phyloP scores from a whole-genome alignment of 805 yeast genomes.

The Hermanozyma aechmeae region DNA sequence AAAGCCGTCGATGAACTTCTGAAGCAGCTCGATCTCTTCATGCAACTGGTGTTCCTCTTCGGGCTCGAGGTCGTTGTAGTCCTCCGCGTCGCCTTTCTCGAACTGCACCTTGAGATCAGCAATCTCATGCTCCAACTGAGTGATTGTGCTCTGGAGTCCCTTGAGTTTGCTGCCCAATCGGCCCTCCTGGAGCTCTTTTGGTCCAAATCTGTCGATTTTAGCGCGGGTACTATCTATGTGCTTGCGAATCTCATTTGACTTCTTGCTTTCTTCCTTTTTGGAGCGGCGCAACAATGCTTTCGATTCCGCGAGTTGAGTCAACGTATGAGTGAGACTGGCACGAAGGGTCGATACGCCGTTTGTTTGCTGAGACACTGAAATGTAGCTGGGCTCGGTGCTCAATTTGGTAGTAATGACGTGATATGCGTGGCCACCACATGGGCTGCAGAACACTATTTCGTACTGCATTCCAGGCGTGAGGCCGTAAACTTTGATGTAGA shows the following conservation, averaged over 20 bases:
- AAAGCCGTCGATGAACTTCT: constrained; percentile 13
- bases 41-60: constrained; percentile 11
- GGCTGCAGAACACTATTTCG: constrained; percentile 23
- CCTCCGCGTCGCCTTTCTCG: constrained; percentile 6
- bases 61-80: too few relatives aligned
- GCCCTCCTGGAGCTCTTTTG: constrained; percentile 17
- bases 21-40: constrained; percentile 14
- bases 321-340: constrained; percentile 22
- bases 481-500: constrained; percentile 22
- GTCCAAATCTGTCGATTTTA: constrained; percentile 21
- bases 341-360: too few relatives aligned
- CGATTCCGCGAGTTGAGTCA: constrained; percentile 15
- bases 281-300: constrained; percentile 19
- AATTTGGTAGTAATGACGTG: too few relatives aligned
- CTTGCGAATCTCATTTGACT: constrained; percentile 20
- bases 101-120: constrained; percentile 13
- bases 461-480: constrained; percentile 29
- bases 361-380: too few relatives aligned
- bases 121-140: constrained; percentile 29
- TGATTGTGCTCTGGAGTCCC: constrained; percentile 30
- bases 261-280: constrained; percentile 30
- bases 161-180: constrained; percentile 27
- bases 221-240: constrained; percentile 22
- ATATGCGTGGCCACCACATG: too few relatives aligned
- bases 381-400: too few relatives aligned